Conservation (phyloP, 148 eudicot species). For the Spergularia bocconei region DNA sequence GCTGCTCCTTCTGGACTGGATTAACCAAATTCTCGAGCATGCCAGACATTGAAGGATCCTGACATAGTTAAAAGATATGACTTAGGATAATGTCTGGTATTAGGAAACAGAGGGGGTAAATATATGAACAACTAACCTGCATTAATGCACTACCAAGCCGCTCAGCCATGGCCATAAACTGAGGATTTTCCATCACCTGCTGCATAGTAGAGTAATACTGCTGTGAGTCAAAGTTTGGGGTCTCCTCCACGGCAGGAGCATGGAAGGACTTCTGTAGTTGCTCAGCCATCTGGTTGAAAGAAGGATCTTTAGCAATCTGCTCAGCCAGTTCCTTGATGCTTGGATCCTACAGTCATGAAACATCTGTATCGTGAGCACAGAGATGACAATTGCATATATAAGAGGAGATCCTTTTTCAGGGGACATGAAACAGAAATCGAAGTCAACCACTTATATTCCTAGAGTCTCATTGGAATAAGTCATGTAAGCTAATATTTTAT, state of each 20-base stretch:
- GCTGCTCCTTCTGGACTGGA: conserved; percentile 69
- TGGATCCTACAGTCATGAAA: conserved; percentile 62
- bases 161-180: conserved; percentile 96
- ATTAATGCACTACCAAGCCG: conserved; percentile 85
- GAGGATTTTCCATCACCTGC: conserved; percentile 97
- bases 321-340: conserved; percentile 96
- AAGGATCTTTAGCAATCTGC: conserved; percentile 86
- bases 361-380: neutral
- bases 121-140: conserved; percentile 51
- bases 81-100: neutral
- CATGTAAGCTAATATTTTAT: neutral
- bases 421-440: neutral
- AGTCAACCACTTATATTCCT: neutral
- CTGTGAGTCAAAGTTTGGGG: conserved; percentile 76
- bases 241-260: conserved; percentile 57
- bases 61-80: conserved; percentile 9
- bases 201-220: conserved; percentile 89
- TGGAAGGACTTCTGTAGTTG: conserved; percentile 80
- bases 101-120: neutral
- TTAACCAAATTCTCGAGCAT: conserved; percentile 86
- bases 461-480: neutral
- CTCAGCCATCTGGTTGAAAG: conserved; percentile 94
- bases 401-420: neutral
- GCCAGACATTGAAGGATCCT: conserved; percentile 98
- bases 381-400: neutral